Conservation (phyloP, 73 alveolate species). For the Loxodes magnus region DNA sequence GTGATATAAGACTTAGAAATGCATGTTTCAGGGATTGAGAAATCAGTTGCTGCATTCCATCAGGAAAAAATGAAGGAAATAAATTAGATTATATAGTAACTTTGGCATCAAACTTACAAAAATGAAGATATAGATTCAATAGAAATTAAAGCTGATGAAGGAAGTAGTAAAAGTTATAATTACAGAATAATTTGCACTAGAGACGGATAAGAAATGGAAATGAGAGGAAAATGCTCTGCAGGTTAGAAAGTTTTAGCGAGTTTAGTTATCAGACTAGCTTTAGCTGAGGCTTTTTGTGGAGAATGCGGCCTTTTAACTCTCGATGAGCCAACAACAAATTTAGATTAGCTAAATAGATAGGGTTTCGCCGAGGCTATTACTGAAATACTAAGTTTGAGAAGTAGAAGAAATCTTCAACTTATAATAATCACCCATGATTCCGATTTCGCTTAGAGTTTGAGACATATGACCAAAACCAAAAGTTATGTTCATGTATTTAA, state of each 20-base stretch:
- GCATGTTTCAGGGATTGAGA: slow-evolving; percentile 57
- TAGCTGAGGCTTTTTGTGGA: slow-evolving; percentile 98
- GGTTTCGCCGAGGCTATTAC: slow-evolving; percentile 90
- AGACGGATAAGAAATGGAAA: slow-evolving; percentile 71
- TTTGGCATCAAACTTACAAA: slow-evolving; percentile 91
- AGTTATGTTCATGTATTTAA: slow-evolving; percentile 66
- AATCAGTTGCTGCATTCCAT: slow-evolving; percentile 79
- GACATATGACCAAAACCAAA: slow-evolving; percentile 51
- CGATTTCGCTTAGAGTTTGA: slow-evolving; percentile 46
- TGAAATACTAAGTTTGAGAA: slow-evolving; percentile 70
- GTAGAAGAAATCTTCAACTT: slow-evolving; percentile 71
- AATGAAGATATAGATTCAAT: slow-evolving; percentile 88
- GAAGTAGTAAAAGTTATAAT: slow-evolving; percentile 69
- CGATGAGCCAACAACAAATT: slow-evolving; percentile 99
- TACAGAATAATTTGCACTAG: slow-evolving; percentile 70
- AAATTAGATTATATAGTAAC: slow-evolving; percentile 67
- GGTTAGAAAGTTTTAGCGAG: slow-evolving; percentile 97
- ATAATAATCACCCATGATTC: slow-evolving; percentile 94
- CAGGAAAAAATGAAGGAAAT: slow-evolving; percentile 92
- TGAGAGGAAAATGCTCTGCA: slow-evolving; percentile 98
- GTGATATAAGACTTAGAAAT: slow-evolving; percentile 7
- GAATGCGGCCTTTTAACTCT: slow-evolving; percentile 91
- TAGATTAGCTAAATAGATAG: slow-evolving; percentile 89
- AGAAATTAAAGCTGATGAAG: slow-evolving; percentile 82
- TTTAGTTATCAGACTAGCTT: slow-evolving; percentile 94